Conservation (phyloP, 2,329 filamentous ascomycete species). For the Arthrobotrys pseudoclavata region DNA sequence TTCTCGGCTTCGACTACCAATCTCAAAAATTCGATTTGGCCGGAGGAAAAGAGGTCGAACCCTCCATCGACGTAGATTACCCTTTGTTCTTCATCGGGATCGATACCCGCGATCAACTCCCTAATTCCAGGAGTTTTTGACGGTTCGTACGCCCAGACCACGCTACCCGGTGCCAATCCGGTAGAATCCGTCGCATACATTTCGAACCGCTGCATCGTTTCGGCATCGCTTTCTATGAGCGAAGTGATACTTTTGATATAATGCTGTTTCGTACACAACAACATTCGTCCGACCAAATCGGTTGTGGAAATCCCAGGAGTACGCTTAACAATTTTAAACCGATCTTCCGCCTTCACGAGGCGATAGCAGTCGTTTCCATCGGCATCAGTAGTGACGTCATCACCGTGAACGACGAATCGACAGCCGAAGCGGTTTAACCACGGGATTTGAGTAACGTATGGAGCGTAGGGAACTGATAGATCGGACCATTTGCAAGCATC, state of each 20-base stretch:
- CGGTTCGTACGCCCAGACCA: constrained; percentile 86
- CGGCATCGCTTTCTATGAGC: constrained; percentile 68
- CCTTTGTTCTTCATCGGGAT: constrained; percentile 80
- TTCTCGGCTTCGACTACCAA: constrained; percentile 81
- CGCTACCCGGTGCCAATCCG: constrained; percentile 80
- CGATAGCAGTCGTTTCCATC: constrained; percentile 96
- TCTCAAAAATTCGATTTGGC: constrained; percentile 94
- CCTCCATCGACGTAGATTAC: constrained; percentile 96
- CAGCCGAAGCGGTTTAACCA: constrained; percentile 98
- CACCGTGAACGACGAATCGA: constrained; percentile 94
- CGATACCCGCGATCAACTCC: constrained; percentile 78
- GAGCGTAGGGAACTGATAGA: constrained; percentile 82
- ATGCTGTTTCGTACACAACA: constrained; percentile 93
- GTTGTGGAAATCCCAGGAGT: constrained; percentile 98
- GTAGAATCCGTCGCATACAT: constrained; percentile 91
- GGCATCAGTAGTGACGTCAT: constrained; percentile 96
- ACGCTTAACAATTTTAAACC: constrained; percentile 96
- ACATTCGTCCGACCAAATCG: constrained; percentile 97
- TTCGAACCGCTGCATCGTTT: constrained; percentile 51
- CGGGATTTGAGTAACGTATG: constrained; percentile 91
- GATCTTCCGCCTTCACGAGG: constrained; percentile 91
- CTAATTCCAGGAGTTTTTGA: constrained; percentile 71
- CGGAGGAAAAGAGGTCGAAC: constrained; percentile 95
- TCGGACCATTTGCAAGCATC: constrained; percentile 97
- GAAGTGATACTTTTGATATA: constrained; percentile 86